Base-by-base conservation (phyloP, 805 yeast species). In the Schwanniomyces pseudopolymorphus region DNA sequence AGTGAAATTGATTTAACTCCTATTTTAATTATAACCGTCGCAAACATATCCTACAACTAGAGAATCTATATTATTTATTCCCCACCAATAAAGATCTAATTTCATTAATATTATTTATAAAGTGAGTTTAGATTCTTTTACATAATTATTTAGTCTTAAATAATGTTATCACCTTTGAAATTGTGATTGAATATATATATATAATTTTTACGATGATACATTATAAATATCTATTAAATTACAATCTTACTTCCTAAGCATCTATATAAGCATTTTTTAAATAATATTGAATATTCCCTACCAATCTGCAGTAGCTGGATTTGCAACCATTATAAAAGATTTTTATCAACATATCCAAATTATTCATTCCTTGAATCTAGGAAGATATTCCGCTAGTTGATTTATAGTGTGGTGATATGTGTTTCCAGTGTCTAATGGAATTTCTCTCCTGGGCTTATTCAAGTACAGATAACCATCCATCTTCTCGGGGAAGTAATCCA, bases 271-370 rank as follows among this genome's bases (percentile, higher is more conserved):
- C 86, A 82, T 53, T 81, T 79, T 42, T 67, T 61, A 39, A 83
- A 64, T 47, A 84, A 63, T 44, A 72, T 72, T 1, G 83, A 74
- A 50, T 79, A 73, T 56, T 84, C 89, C 40, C 67, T 66, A 10
- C 83, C 83, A 43, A 83, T 65, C 40, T 79, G 80, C 81, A 84
- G 42, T 74, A 72, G 43, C 79, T 70, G 16, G 59, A 60, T 26
- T 58, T 59, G 47, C 45, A 60, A 4, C 52, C 33, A n/a, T 63
- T 60, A 11, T 77, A 69, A 40, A 80, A 69, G 48, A 76, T 54
- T 41, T 66, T 67, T 50, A 84, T 58, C 40, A 86, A 59, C 1
- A 91, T 91, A 9, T 79, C 77, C 24, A 83, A 64, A 42, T 78
- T 67, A 47, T 81, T 72, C 55, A 71, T 75, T 46, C 74, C 67